These are phyloP conservation scores for Aureobasidium sp. DNA, from an alignment of 2,329 filamentous ascomycete species.

Conservation along the genomic window DNA sequence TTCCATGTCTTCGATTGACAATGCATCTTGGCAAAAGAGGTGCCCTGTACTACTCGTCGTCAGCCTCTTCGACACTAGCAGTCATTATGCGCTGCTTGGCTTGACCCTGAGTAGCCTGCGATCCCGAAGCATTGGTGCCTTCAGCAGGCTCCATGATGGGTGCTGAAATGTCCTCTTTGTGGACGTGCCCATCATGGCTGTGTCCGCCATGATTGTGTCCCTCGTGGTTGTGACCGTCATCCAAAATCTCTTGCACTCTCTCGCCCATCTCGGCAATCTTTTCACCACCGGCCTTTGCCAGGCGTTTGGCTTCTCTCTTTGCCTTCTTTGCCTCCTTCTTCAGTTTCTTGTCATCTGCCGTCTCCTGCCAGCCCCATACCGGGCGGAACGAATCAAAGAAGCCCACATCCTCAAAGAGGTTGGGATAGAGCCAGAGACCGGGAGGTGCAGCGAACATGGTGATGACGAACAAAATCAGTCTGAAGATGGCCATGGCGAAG, in stretches of 20 bases:
- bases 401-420: constrained; percentile 95
- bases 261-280: not conserved
- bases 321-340: constrained; percentile 32
- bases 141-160: constrained; percentile 6
- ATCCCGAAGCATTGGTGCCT: not conserved
- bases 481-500: constrained; percentile 96
- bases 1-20: not conserved
- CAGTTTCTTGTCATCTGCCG: constrained; percentile 21
- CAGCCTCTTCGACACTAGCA: constrained; percentile 13
- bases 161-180: constrained; percentile 5
- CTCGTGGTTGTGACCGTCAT: not conserved
- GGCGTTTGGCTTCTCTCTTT: constrained; percentile 30
- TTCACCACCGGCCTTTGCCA: constrained; percentile 23
- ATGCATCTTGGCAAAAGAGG: not conserved
- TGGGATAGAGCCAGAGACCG: constrained; percentile 96
- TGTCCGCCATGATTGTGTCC: not conserved
- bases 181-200: not conserved
- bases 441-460: constrained; percentile 80
- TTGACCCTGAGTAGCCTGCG: not conserved
- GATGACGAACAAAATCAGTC: constrained; percentile 85
- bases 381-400: constrained; percentile 97
- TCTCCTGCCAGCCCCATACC: constrained; percentile 89
- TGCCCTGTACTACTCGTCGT: constrained; percentile 4
- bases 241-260: constrained; percentile 1
- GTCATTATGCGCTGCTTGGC: constrained; percentile 5